Percentiles rank a stretch among this genome's conserved stretches.
phyloP scores from a whole-genome alignment of 1,284 basidiomycete genomes.

The Vanrija sp. region DNA sequence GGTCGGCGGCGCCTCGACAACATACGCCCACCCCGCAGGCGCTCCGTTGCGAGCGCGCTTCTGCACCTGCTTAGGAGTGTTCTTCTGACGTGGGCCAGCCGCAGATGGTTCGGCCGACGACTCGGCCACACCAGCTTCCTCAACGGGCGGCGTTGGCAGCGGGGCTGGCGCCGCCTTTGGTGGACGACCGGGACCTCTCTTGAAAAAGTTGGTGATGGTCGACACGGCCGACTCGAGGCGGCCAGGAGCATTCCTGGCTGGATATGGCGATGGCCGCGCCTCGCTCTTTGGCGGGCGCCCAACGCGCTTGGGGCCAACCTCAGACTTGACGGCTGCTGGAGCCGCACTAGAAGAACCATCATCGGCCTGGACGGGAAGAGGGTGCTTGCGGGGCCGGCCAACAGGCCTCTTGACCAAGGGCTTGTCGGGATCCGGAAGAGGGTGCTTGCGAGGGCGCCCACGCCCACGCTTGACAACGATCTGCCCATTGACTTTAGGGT shows the following conservation, averaged over 20 bases:
- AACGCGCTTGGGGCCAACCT: not conserved
- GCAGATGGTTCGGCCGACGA: not conserved
- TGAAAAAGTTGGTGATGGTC: too few relatives aligned
- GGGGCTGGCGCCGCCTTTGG: too few relatives aligned
- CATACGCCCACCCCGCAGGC: conserved; percentile 37
- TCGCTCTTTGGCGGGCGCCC: not conserved
- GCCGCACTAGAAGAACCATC: not conserved
- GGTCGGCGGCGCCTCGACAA: conserved; percentile 7
- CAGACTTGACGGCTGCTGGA: not conserved
- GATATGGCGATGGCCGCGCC: not conserved
- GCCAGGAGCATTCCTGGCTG: not conserved
- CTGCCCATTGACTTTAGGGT: not conserved
- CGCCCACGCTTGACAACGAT: not conserved
- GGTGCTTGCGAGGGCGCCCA: not conserved
- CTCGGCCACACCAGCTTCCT: not conserved
- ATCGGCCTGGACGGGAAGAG: not conserved
- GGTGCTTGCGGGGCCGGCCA: not conserved
- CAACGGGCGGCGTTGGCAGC: not conserved
- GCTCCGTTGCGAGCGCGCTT: conserved; percentile 31
- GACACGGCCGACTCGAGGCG: not conserved
- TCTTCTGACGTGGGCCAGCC: not conserved
- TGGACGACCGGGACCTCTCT: too few relatives aligned
- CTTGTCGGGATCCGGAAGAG: not conserved
- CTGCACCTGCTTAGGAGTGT: conserved; percentile 4
- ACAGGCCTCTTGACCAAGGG: not conserved